phyloP scores from a whole-genome alignment of 2,329 filamentous ascomycete species.

The Colletotrichum tabaci region DNA sequence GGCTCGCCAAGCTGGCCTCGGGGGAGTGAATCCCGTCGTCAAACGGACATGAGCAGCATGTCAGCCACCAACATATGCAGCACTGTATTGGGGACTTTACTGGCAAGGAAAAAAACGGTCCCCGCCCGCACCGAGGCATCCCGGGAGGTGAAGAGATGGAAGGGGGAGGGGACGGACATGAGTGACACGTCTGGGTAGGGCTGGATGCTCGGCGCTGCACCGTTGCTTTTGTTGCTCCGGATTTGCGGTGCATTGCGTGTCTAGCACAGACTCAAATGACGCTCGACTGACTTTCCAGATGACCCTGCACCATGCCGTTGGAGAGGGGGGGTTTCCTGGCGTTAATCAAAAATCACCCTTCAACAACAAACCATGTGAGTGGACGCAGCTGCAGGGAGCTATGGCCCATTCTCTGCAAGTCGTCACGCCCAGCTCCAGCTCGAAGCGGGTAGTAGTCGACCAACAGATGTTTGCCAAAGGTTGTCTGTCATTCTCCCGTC shows the following conservation, averaged over 20 bases:
- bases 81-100: no score
- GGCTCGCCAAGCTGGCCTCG: slow-evolving; percentile 18
- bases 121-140: no score
- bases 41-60: slow-evolving; percentile 10
- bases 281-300: neutral
- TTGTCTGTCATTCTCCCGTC: slow-evolving; percentile 15
- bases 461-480: neutral
- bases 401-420: slow-evolving; percentile 27
- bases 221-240: slow-evolving; percentile 13
- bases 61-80: neutral
- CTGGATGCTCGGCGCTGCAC: neutral
- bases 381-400: slow-evolving; percentile 34
- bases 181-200: slow-evolving; percentile 14
- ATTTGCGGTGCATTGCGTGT: slow-evolving; percentile 24
- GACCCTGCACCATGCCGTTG: no score
- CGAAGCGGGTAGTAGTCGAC: slow-evolving; percentile 8
- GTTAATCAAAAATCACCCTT: no score
- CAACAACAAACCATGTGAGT: neutral
- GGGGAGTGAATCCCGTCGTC: neutral
- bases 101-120: no score
- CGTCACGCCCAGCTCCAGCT: slow-evolving; percentile 10
- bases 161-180: neutral
- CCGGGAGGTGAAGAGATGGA: no score
- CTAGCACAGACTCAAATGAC: slow-evolving; percentile 2
- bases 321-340: no score